phyloP scores from a whole-genome alignment of 768 basidiomycete species.

The Antrodiella citrinella region DNA sequence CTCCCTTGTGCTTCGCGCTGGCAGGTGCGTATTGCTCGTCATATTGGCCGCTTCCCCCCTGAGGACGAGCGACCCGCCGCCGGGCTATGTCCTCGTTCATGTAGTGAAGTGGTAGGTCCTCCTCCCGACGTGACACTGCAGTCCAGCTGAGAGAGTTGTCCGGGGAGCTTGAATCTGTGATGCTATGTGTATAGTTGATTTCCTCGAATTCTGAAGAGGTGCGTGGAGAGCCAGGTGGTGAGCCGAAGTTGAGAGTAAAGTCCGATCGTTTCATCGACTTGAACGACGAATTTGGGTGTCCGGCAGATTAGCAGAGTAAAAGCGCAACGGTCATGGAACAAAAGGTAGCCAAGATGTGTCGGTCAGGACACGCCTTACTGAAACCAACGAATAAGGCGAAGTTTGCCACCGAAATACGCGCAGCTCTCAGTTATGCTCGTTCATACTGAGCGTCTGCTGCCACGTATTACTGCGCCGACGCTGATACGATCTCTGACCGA shows the following conservation, averaged over 20 bases:
- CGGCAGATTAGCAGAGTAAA: neutral
- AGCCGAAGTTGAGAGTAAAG: constrained; percentile 64
- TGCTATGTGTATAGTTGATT: constrained; percentile 44
- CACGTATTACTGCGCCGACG: too few species aligned
- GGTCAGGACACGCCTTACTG: neutral
- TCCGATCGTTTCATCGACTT: constrained; percentile 25
- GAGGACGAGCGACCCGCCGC: constrained; percentile 33
- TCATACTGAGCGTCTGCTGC: too few species aligned
- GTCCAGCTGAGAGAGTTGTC: constrained; percentile 22
- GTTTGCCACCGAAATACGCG: neutral
- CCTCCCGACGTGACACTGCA: constrained; percentile 22
- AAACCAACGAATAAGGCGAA: too few species aligned
- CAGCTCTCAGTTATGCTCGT: too few species aligned
- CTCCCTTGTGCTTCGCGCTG: constrained; percentile 16
- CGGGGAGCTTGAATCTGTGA: neutral
- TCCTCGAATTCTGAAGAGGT: constrained; percentile 69
- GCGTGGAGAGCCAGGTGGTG: constrained; percentile 38
- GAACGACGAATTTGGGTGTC: neutral
- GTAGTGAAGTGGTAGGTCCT: constrained; percentile 43
- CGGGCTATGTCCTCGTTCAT: constrained; percentile 45
- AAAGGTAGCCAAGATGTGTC: neutral
- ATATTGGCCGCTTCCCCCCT: constrained; percentile 21
- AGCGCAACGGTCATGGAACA: neutral
- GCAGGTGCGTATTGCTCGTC: constrained; percentile 14
- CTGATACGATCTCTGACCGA: too few species aligned